Base-by-base conservation (phyloP, 2,329 filamentous ascomycete genomes). In the Akanthomyces dipterigenus region DNA sequence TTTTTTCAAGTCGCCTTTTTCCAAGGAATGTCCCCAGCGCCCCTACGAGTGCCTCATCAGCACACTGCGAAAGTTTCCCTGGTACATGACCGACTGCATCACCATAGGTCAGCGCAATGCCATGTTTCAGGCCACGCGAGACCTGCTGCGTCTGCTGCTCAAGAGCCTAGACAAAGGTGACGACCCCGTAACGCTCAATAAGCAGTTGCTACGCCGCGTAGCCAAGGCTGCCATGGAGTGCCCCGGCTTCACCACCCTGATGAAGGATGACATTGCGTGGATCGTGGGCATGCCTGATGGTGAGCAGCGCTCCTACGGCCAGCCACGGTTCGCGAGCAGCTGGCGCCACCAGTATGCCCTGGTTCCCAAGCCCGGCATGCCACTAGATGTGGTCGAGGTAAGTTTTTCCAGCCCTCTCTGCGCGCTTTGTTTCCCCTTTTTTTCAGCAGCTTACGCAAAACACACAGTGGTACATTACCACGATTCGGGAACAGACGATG, bases 11-110 rank as follows among this genome's bases (percentile, higher is more conserved):
- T 84, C 83, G 14, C 81, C 82, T 0, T 88, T 83, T 68, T 80
- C 82, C 9, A 79, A 77, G 61, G 78, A 85, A 28, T 87, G 84
- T 65, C 84, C 85, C 0, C 85, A 88, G 72, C 81, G 86, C 16
- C 82, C 85, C 1, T 88, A 82, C 61, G 86, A 89, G 73, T 85
- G 80, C 68, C 75, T 88, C 67, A 86, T 88, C 66, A 86, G 83
- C 69, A 87, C 82, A 1, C 69, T 86, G 42, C 80, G 79, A 63
- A 85, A 88, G 75, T 78, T 86, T 48, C 86, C 86, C 0, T 89
- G 86, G 86, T 78, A 82, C 63, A 77, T 79, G 69, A 77, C 84
- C 1, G 72, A 82, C 3, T 66, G 76, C 58, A 83, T 88, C 73
- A 88, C 82, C 8, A 74, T 88, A 51, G 73, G 76, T 60, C 80